Percentiles rank a stretch among this genome's conserved stretches.
Evolutionary conservation across 108 stramenopile species (phyloP).

Genomic region (Pseudonitzschia multistriata): DNA sequence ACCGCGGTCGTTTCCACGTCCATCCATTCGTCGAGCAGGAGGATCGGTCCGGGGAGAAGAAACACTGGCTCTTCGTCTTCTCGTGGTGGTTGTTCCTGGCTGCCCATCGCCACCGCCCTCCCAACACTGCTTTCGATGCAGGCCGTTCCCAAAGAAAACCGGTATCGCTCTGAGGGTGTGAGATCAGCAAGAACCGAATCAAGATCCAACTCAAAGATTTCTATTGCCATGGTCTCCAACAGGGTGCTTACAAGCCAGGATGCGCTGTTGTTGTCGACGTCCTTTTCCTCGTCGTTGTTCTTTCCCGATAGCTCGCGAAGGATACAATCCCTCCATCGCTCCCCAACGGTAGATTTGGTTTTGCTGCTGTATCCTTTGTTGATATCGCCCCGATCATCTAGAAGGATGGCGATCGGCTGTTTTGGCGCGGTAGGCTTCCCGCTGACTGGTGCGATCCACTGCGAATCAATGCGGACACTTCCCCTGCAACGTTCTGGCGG

Average conservation of each 20-base stretch:
- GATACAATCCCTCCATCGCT: neutral
- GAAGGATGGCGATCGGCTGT: slow-evolving; percentile 15
- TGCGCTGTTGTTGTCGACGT: neutral
- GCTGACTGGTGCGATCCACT: neutral
- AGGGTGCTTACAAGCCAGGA: neutral
- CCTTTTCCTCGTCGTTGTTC: neutral
- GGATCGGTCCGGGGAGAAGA: slow-evolving; percentile 34
- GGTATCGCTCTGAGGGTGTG: slow-evolving; percentile 39
- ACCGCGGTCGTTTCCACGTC: slow-evolving; percentile 46
- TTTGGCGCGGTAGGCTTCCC: no score
- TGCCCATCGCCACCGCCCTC: neutral
- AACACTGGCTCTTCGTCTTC: no score
- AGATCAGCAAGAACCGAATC: slow-evolving; percentile 18
- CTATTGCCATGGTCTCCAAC: neutral
- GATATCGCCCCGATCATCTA: slow-evolving; percentile 24
- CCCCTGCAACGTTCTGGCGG: slow-evolving; percentile 11
- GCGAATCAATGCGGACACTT: neutral
- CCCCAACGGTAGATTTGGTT: no score
- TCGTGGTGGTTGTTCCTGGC: neutral
- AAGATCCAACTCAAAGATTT: neutral
- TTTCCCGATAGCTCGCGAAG: neutral
- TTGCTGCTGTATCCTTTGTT: neutral
- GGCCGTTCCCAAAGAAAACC: slow-evolving; percentile 29
- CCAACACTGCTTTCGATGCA: slow-evolving; percentile 32
- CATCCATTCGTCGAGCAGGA: slow-evolving; percentile 59